Evolutionary conservation across 164 flowering plant genomes (phyloP).

Genomic region (Litsea cubeba): DNA sequence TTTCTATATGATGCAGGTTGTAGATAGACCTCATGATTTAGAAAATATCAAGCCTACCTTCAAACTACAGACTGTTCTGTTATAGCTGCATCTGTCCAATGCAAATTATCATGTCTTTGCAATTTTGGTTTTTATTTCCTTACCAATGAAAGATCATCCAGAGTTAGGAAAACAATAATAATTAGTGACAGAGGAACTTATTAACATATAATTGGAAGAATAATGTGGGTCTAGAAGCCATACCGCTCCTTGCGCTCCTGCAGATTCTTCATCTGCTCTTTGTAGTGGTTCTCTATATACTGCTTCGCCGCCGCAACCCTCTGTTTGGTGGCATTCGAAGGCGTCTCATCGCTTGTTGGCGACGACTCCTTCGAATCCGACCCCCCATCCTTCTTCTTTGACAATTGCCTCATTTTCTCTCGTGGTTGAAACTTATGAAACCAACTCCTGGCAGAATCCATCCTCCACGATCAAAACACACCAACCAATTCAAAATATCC

Average conservation of each 20-base stretch:
- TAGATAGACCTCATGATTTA: background rate
- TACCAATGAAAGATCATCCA: background rate
- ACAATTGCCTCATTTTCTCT: constrained; percentile 43
- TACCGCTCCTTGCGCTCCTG: constrained; percentile 92
- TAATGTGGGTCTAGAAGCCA: constrained; percentile 7
- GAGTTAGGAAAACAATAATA: background rate
- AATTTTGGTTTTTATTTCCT: background rate
- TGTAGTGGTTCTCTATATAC: constrained; percentile 92
- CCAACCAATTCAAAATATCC: background rate
- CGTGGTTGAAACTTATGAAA: constrained; percentile 50
- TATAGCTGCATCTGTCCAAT: background rate
- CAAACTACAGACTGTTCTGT: background rate
- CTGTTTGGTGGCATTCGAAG: constrained; percentile 84
- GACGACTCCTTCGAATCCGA: constrained; percentile 34
- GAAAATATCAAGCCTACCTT: background rate
- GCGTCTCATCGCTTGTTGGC: constrained; percentile 53
- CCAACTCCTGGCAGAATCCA: constrained; percentile 54
- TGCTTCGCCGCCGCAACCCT: constrained; percentile 97
- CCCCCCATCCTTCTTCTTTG: constrained; percentile 50
- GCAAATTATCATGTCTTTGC: background rate
- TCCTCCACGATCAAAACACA: background rate
- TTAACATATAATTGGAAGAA: background rate
- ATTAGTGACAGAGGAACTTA: background rate
- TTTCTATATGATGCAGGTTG: background rate
- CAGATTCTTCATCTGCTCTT: constrained; percentile 87